phyloP scores from a whole-genome alignment of 2,329 filamentous ascomycete genomes.

The Sporothrix pseudoabietina region DNA sequence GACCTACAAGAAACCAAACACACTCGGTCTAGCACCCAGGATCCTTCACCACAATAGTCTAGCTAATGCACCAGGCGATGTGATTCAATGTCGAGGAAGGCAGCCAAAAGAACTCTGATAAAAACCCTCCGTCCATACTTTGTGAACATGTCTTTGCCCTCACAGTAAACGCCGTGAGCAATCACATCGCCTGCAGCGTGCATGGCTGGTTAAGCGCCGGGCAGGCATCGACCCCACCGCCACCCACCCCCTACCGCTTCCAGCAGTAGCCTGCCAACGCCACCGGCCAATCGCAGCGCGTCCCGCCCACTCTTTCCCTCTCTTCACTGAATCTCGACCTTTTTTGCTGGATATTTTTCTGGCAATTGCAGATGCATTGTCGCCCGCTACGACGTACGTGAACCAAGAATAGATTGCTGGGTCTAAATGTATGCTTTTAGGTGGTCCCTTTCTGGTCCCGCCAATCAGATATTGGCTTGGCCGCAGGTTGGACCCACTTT shows the following conservation, averaged over 20 bases:
- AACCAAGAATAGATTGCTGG: slow-evolving; percentile 26
- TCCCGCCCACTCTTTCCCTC: not conserved
- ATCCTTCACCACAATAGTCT: not conserved
- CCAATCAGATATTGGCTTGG: slow-evolving; percentile 17
- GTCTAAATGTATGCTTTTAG: not conserved
- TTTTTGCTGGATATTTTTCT: not conserved
- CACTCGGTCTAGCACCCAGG: slow-evolving; percentile 11
- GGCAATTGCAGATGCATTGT: not conserved
- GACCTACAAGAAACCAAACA: not conserved
- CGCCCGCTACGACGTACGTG: not conserved
- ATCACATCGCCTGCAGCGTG: slow-evolving; percentile 31
- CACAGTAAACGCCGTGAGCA: not conserved
- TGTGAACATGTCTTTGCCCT: not conserved
- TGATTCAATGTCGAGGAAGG: not conserved
- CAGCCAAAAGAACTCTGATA: not conserved
- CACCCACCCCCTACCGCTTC: slow-evolving; percentile 14
- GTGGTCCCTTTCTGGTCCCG: not conserved
- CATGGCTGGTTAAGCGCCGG: slow-evolving; percentile 33
- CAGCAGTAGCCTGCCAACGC: slow-evolving; percentile 20
- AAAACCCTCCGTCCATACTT: not conserved
- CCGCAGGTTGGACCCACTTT: not conserved
- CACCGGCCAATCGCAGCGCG: slow-evolving; percentile 15
- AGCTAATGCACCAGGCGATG: slow-evolving; percentile 10
- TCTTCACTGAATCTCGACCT: not conserved
- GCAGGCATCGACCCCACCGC: slow-evolving; percentile 29